Base-by-base conservation (phyloP, 2,329 filamentous ascomycete genomes). In the Fusarium phyllophilum region DNA sequence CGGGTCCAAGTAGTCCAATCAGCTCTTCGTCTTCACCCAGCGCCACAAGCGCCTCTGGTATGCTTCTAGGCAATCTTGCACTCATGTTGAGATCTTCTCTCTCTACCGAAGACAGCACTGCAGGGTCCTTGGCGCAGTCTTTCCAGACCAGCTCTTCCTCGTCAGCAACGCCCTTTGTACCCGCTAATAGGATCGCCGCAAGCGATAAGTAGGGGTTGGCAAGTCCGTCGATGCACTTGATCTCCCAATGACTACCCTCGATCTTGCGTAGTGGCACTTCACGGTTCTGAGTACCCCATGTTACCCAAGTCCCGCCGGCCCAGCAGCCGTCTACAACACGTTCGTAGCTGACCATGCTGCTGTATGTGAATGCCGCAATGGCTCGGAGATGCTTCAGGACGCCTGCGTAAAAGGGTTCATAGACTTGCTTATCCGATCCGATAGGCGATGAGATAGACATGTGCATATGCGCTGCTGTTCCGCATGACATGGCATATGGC, bases 211-310 rank as follows among this genome's bases (percentile, higher is more conserved):
- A 97, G 61, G 91, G 89, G 78, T 97, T 97, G 7, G 93, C 92
- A 24, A 94, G 82, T 0, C 94, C 94, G 77, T 97, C 94, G n/a
- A 96, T 78, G 62, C 88, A 90, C 78, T 94, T 92, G 29, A 97
- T 76, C 82, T 97, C 94, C 92, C 93, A 97, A 78, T 94, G 91
- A 26, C 89, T 90, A 6, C 81, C 83, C 7, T 84, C 84, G 54
- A 94, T 88, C 79, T 92, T 91, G 18, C 94, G 88, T 15, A 97
- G 84, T 1, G 94, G 92, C 9, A 90, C 86, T 83, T 96, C 93
- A 24, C 93, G 90, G 80, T 96, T 96, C 82, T 96, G 91, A 9
- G 90, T 93, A 18, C 94, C 94, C 94, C 93, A 97, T 0, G 91
- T 84, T 0, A 95, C 88, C 91, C 92, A 95, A 13, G 90, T 89